A percentile compares a stretch with the other conserved stretches of the same genome.
Conservation (phyloP, 2,329 filamentous ascomycete genomes). For the Chaetoscypha palmicola region DNA sequence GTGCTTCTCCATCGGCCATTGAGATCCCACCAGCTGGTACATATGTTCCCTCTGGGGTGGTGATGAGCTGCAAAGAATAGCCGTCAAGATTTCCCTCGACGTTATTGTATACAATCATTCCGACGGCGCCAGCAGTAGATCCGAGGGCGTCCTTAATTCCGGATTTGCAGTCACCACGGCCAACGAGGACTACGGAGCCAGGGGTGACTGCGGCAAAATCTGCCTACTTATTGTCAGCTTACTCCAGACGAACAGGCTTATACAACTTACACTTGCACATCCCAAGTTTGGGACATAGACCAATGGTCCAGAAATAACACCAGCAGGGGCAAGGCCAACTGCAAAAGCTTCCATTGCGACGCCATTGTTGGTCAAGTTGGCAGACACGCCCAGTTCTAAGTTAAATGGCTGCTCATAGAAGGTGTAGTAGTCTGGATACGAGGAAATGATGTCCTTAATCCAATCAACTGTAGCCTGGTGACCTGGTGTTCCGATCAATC, state of each 20-base stretch:
- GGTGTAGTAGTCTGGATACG: conserved; percentile 30
- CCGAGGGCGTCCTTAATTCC: conserved; percentile 61
- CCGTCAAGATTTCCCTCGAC: conserved; percentile 36
- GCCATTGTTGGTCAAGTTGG: conserved; percentile 11
- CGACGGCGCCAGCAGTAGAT: conserved; percentile 59
- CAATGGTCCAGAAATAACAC: conserved; percentile 11
- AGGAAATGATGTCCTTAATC: conserved; percentile 35
- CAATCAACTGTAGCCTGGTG: conserved; percentile 40
- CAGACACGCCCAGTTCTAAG: conserved; percentile 3
- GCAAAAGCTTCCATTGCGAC: conserved; percentile 8
- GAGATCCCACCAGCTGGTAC: conserved; percentile 41
- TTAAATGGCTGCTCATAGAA: conserved; percentile 40
- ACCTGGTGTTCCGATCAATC: conserved; percentile 16
- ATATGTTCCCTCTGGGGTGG: conserved; percentile 48
- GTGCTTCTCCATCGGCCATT: conserved; percentile 31
- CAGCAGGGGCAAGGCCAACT: conserved; percentile 10
- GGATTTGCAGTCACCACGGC: conserved; percentile 63
- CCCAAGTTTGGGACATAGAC: conserved; percentile 15
- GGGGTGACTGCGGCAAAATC: conserved; percentile 53
- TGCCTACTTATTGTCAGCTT: conserved; percentile 14
- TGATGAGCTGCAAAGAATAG: conserved; percentile 19
- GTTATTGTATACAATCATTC: conserved; percentile 68
- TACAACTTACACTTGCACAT: conserved; percentile 12
- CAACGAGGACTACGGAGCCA: conserved; percentile 63
- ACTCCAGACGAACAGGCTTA: too few species aligned